phyloP scores from a whole-genome alignment of 2,329 filamentous ascomycete species.

The Penicillium oxalicum region DNA sequence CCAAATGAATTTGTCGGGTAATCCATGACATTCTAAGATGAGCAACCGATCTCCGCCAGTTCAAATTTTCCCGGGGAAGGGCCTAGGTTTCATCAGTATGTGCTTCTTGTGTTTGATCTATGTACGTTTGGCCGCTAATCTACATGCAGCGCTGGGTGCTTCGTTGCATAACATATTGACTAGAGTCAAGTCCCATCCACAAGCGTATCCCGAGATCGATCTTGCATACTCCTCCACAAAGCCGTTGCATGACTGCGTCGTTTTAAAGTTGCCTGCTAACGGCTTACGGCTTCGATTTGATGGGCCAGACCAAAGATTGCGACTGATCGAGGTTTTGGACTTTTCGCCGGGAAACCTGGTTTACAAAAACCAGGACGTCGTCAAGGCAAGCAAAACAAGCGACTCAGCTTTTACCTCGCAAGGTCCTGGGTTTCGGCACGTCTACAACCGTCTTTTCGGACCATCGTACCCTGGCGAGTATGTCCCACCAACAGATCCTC shows the following conservation, averaged over 20 bases:
- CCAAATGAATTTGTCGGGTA: slow-evolving; percentile 10
- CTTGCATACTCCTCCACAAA: slow-evolving; percentile 69
- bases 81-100: slow-evolving; percentile 56
- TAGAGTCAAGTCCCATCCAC: slow-evolving; percentile 79
- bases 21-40: slow-evolving; percentile 24
- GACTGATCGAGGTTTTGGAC: slow-evolving; percentile 84
- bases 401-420: slow-evolving; percentile 32
- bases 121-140: slow-evolving; percentile 19
- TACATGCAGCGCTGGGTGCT: slow-evolving; percentile 67
- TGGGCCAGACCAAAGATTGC: slow-evolving; percentile 82
- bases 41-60: slow-evolving; percentile 39
- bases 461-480: slow-evolving; percentile 94
- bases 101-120: slow-evolving; percentile 11
- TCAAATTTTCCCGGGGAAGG: slow-evolving; percentile 61
- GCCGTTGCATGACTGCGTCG: slow-evolving; percentile 69
- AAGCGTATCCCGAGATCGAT: slow-evolving; percentile 75
- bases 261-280: slow-evolving; percentile 73
- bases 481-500: slow-evolving; percentile 55
- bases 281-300: slow-evolving; percentile 89
- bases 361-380: slow-evolving; percentile 74
- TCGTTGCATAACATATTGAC: slow-evolving; percentile 87
- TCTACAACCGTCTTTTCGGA: slow-evolving; percentile 90
- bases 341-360: slow-evolving; percentile 78
- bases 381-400: slow-evolving; percentile 48
- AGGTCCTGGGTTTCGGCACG: slow-evolving; percentile 76